Percentiles rank a stretch among this genome's conserved stretches.
Conservation (phyloP, 805 yeast species). For the Spathaspora arborariae region DNA sequence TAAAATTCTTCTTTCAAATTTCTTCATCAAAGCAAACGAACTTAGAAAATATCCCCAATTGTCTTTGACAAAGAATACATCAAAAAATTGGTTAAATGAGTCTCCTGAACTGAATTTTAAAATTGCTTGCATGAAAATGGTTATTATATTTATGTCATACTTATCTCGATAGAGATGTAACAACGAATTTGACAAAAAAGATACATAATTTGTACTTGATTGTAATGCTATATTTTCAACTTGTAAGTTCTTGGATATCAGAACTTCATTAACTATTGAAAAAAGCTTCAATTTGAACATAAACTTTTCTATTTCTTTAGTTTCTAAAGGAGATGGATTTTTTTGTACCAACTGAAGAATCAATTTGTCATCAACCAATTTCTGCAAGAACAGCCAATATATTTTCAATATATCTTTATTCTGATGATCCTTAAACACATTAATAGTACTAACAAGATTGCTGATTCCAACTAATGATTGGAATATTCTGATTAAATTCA, state of each 20-base stretch:
- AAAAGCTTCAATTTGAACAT: slow-evolving; percentile 32
- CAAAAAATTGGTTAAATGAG: slow-evolving; percentile 16
- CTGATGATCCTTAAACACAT: neutral
- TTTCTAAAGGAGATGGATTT: slow-evolving; percentile 10
- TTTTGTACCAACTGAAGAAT: slow-evolving; percentile 1
- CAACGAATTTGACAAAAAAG: slow-evolving; percentile 17
- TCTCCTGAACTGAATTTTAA: slow-evolving; percentile 16
- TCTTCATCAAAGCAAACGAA: slow-evolving; percentile 18
- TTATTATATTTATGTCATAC: slow-evolving; percentile 8
- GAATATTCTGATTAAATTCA: slow-evolving; percentile 10
- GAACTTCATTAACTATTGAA: slow-evolving; percentile 22
- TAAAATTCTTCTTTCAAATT: slow-evolving; percentile 22
- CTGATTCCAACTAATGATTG: slow-evolving; percentile 29
- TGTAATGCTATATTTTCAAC: slow-evolving; percentile 7
- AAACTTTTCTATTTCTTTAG: slow-evolving; percentile 33
- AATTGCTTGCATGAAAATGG: slow-evolving; percentile 18
- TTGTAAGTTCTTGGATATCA: slow-evolving; percentile 6
- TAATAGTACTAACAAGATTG: slow-evolving; percentile 20
- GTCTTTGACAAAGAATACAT: slow-evolving; percentile 16
- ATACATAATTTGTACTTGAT: slow-evolving; percentile 17
- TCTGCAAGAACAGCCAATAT: neutral
- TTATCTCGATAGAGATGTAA: slow-evolving; percentile 10
- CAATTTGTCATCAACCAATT: slow-evolving; percentile 2
- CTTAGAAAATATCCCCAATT: slow-evolving; percentile 17
- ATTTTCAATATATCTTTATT: neutral